Evolutionary conservation across 805 yeast genomes (phyloP).

Genomic region (Candida tibetensis): DNA sequence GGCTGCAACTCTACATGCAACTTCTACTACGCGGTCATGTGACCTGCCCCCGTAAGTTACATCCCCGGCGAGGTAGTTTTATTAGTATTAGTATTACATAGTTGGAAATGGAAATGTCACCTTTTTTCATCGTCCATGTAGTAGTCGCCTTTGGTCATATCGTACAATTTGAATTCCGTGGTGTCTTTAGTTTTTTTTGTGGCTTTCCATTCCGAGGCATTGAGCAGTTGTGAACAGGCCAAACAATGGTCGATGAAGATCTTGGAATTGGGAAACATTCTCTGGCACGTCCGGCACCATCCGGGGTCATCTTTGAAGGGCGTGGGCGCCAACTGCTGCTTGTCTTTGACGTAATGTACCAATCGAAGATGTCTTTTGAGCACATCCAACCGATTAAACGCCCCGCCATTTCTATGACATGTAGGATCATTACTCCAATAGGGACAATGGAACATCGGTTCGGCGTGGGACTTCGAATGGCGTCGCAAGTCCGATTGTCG

Average conservation of each 20-base stretch:
- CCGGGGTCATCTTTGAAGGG: conserved; percentile 53
- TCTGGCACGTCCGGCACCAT: conserved; percentile 64
- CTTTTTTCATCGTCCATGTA: too few species aligned
- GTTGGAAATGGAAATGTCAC: too few species aligned
- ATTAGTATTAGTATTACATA: too few species aligned
- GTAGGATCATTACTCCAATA: conserved; percentile 66
- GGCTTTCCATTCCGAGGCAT: conserved; percentile 10
- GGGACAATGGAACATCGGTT: conserved; percentile 70
- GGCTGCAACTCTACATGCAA: too few species aligned
- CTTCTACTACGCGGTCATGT: too few species aligned
- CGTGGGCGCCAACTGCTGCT: conserved; percentile 23
- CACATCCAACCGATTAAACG: conserved; percentile 72
- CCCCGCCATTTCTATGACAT: conserved; percentile 75
- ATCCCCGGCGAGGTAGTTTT: too few species aligned
- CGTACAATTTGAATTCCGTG: not conserved
- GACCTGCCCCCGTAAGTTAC: too few species aligned
- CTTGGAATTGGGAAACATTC: conserved; percentile 52
- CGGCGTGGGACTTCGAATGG: conserved; percentile 62
- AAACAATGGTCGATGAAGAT: conserved; percentile 63
- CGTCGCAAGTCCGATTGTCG: conserved; percentile 68
- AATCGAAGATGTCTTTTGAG: conserved; percentile 67
- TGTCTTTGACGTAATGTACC: conserved; percentile 61
- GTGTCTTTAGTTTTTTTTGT: not conserved
- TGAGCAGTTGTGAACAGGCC: conserved; percentile 48
- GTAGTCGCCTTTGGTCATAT: not conserved